Evolutionary conservation across 257 asterid species (phyloP).

Genomic region (Jacaranda copaia): DNA sequence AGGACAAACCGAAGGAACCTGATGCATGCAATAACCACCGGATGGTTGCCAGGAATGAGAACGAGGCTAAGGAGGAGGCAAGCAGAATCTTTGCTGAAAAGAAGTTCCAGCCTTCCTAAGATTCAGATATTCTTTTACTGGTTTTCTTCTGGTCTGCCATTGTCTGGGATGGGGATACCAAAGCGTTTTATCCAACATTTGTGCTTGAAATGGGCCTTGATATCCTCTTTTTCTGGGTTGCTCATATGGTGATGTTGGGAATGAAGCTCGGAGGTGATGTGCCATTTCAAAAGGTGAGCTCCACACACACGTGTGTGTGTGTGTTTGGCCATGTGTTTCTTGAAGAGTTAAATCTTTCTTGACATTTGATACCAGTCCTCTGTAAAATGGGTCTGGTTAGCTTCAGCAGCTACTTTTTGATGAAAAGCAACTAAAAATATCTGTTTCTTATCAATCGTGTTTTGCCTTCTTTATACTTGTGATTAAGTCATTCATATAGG

Average conservation of each 20-base stretch:
- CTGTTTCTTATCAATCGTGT: no score
- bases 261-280: slow-evolving; percentile 93
- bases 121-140: slow-evolving; percentile 92
- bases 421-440: no score
- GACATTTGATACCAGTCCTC: no score
- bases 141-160: slow-evolving; percentile 96
- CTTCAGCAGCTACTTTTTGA: no score
- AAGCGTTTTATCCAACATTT: no score
- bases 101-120: slow-evolving; percentile 71
- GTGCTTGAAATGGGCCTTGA: no score
- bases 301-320: no score
- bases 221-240: slow-evolving; percentile 97
- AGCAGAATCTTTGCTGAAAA: slow-evolving; percentile 60
- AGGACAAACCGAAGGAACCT: slow-evolving; percentile 71
- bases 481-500: no score
- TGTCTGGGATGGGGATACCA: slow-evolving; percentile 85
- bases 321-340: no score
- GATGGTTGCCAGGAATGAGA: slow-evolving; percentile 84
- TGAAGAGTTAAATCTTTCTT: no score
- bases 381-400: no score
- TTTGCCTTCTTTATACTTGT: no score
- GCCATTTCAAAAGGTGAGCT: slow-evolving; percentile 81
- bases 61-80: slow-evolving; percentile 77
- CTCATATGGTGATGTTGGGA: slow-evolving; percentile 99
- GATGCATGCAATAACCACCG: slow-evolving; percentile 72